phyloP scores from a whole-genome alignment of 1,284 basidiomycete species.

The Cystobasidium sp. region DNA sequence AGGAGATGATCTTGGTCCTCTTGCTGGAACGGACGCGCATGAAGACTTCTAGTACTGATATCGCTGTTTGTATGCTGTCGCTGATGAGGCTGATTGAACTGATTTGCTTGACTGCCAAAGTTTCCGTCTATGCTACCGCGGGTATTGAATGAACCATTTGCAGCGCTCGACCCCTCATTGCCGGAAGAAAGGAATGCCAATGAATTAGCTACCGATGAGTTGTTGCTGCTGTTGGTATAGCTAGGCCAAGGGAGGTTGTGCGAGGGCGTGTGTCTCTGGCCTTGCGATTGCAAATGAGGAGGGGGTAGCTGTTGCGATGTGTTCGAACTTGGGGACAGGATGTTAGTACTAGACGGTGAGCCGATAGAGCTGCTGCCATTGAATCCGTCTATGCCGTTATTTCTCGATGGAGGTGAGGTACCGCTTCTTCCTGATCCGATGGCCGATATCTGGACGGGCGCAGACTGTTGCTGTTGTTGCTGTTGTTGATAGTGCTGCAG shows the following conservation, averaged over 20 bases:
- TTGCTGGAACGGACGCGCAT: neutral
- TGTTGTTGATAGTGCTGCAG: slow-evolving; percentile 11
- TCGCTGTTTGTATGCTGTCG: slow-evolving; percentile 8
- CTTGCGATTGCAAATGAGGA: neutral
- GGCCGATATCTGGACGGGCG: slow-evolving; percentile 15
- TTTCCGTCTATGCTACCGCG: slow-evolving; percentile 3
- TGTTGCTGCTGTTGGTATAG: slow-evolving; percentile 1
- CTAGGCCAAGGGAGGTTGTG: slow-evolving; percentile 38
- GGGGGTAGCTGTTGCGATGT: slow-evolving; percentile 15
- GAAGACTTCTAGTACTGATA: neutral
- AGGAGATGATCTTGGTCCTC: slow-evolving; percentile 3
- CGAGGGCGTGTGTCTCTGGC: slow-evolving; percentile 6
- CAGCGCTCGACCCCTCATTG: neutral
- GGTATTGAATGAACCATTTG: neutral
- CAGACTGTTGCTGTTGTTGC: slow-evolving; percentile 2
- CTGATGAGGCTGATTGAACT: neutral
- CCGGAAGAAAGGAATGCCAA: neutral
- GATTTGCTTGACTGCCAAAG: neutral
- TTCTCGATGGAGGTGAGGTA: slow-evolving; percentile 28
- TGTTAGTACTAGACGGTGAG: neutral
- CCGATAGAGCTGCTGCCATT: slow-evolving; percentile 9
- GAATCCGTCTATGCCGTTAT: slow-evolving; percentile 3
- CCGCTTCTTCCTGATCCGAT: slow-evolving; percentile 39
- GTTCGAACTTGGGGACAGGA: slow-evolving; percentile 4
- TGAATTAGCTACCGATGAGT: neutral